Evolutionary conservation across 1,284 basidiomycete genomes (phyloP), one percentile per base, ranked within the genome.

Genomic region (Boletus holoroseus): DNA sequence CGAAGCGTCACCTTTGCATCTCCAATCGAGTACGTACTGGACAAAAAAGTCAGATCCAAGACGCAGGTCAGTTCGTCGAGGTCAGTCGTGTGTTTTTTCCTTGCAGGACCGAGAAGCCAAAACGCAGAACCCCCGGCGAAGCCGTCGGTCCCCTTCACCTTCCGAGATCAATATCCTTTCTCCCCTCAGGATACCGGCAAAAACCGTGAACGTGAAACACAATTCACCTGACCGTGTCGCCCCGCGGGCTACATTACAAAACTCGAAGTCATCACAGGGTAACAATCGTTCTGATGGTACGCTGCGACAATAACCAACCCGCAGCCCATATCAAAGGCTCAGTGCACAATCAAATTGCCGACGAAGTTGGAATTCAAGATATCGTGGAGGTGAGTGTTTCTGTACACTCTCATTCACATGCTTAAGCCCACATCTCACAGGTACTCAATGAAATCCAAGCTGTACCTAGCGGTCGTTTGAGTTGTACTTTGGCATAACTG

Each of bases 381-480:
- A 66, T 66, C 30, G 65, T 62, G 32, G 62, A 68, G 40, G 64
- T 58, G 27, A 50, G 54, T 39, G 7, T 6, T 7, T n/a, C 7
- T 37, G 7, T 27, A 16, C 24, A 18, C n/a, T 36, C 27, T 40
- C 28, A 24, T 26, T 34, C 18, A 20, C 26, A 3, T 16, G 12
- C 13, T 48, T 34, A 2, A 43, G 50, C 40, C 12, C 9, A 27
- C 16, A 20, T 34, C 37, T 44, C 24, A 32, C 36, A 67, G 65
- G 56, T 67, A 27, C 64, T 67, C 49, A 48, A 60, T 30, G 68
- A 69, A 47, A 70, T 67, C 3, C 65, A 70, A 53, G 49, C 55
- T 50, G 65, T 70, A 71, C 49, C 63, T 72, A 26, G 57, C 63
- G 52, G 62, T 51, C 50, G 27, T 28, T 53, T 18, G 44, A 22